These are phyloP conservation scores for Russula emetica DNA, from an alignment of 768 basidiomycete species.

Conservation along the genomic window DNA sequence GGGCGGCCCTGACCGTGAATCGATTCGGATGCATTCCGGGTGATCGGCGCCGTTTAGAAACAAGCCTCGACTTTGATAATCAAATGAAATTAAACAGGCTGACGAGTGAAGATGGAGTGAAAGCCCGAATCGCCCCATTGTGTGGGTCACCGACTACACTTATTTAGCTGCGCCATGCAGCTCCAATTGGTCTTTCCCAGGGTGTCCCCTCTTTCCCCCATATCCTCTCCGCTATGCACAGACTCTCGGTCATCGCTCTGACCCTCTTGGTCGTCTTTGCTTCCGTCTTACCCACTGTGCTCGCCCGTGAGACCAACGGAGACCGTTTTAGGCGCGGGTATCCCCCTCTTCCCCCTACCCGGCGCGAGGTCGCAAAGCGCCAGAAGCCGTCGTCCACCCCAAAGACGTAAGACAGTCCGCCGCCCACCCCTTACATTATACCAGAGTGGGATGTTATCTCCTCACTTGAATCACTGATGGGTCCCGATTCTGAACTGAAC, in stretches of 20 bases:
- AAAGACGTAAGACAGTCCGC: neutral
- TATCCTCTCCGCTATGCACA: neutral
- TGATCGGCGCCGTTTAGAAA: neutral
- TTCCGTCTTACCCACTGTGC: slow-evolving; percentile 5
- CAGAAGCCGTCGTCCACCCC: neutral
- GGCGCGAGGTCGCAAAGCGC: neutral
- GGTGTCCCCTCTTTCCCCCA: neutral
- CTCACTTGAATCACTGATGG: neutral
- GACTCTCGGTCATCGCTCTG: neutral
- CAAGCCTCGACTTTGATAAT: neutral
- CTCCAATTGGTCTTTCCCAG: neutral
- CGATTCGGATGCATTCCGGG: neutral
- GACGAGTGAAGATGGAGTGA: neutral
- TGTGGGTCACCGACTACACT: neutral
- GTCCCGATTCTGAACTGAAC: neutral
- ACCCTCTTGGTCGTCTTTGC: neutral
- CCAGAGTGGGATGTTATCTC: neutral
- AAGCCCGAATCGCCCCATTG: neutral
- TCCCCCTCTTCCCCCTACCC: slow-evolving; percentile 5
- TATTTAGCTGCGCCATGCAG: neutral
- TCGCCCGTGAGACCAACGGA: slow-evolving; percentile 11
- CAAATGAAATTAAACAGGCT: neutral
- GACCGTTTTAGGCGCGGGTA: slow-evolving; percentile 15
- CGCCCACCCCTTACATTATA: neutral
- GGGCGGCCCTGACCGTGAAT: slow-evolving; percentile 4